phyloP scores from a whole-genome alignment of 2,329 filamentous ascomycete species.

The Monilinia polystroma region DNA sequence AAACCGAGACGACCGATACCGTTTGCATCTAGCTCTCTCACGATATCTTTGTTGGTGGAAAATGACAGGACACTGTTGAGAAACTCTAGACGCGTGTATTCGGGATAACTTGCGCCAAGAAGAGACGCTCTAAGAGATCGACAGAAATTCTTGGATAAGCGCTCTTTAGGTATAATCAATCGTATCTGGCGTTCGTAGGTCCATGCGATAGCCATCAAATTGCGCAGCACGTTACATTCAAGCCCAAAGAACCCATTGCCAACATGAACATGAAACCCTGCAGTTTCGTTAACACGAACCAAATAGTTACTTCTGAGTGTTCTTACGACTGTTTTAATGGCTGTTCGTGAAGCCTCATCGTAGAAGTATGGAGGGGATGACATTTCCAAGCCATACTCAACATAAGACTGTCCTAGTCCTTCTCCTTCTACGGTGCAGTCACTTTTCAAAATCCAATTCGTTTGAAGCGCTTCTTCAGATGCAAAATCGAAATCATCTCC shows the following conservation, averaged over 20 bases:
- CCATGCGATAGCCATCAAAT: constrained; percentile 36
- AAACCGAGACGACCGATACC: not conserved
- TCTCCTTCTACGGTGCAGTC: not conserved
- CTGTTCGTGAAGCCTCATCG: not conserved
- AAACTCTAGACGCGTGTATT: not conserved
- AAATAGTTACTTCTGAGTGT: constrained; percentile 27
- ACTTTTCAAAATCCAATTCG: not conserved
- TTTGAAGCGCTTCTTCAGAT: not conserved
- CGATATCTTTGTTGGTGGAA: not conserved
- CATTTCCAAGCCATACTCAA: constrained; percentile 2
- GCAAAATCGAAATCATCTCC: fast-evolving
- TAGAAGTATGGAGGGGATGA: constrained; percentile 7
- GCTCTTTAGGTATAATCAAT: not conserved
- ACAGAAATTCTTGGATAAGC: not conserved
- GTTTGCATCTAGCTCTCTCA: not conserved
- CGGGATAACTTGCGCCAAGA: not conserved
- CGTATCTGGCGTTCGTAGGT: constrained; percentile 36
- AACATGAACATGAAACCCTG: constrained; percentile 40
- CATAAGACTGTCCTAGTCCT: not conserved
- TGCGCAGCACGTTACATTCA: constrained; percentile 33
- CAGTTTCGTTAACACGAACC: constrained; percentile 31
- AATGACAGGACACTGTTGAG: not conserved
- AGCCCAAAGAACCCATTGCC: constrained; percentile 34
- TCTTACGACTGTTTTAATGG: constrained; percentile 22
- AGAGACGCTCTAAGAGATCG: not conserved